Percentiles rank a stretch among this genome's conserved stretches.
Evolutionary conservation across 108 stramenopile genomes (phyloP).

Genomic region (Fragilaria crotonensis): DNA sequence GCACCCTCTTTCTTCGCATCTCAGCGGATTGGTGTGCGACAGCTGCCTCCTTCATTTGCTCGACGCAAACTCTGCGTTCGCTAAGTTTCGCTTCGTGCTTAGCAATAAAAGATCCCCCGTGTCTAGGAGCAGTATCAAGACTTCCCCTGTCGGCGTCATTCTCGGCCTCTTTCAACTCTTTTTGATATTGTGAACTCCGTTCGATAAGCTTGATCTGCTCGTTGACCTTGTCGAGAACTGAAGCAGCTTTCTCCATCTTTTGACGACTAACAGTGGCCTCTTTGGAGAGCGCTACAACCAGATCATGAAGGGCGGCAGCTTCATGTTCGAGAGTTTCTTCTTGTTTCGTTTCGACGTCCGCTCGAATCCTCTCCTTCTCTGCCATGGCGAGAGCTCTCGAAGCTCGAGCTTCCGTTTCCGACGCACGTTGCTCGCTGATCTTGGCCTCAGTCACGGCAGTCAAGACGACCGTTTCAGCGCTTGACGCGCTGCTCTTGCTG

Average conservation of each 20-base stretch:
- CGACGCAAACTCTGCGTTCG: slow-evolving; percentile 30
- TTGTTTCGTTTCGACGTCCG: slow-evolving; percentile 55
- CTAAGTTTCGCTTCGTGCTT: slow-evolving; percentile 48
- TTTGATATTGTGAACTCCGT: slow-evolving; percentile 24
- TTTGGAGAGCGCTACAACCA: slow-evolving; percentile 25
- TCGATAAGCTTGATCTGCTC: slow-evolving; percentile 57
- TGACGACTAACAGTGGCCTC: slow-evolving; percentile 27
- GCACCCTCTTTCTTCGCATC: slow-evolving; percentile 15
- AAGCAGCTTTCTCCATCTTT: slow-evolving; percentile 38
- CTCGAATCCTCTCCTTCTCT: slow-evolving; percentile 40
- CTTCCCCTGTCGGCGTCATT: too few relatives aligned
- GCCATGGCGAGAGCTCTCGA: slow-evolving; percentile 46
- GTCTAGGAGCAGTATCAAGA: slow-evolving; percentile 15
- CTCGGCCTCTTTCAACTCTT: slow-evolving; percentile 25
- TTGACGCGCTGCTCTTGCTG: slow-evolving; percentile 34
- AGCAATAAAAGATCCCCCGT: slow-evolving; percentile 19
- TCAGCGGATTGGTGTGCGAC: slow-evolving; percentile 27
- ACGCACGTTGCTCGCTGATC: slow-evolving; percentile 73
- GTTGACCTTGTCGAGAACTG: slow-evolving; percentile 39
- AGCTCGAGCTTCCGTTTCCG: slow-evolving; percentile 61
- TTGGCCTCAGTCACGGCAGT: slow-evolving; percentile 78
- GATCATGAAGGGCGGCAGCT: slow-evolving; percentile 29
- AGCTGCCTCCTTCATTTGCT: slow-evolving; percentile 30
- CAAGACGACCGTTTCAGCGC: slow-evolving; percentile 62
- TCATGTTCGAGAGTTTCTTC: slow-evolving; percentile 60